Base-by-base conservation (phyloP, 2,329 filamentous ascomycete species). In the Botrytis tulipae region DNA sequence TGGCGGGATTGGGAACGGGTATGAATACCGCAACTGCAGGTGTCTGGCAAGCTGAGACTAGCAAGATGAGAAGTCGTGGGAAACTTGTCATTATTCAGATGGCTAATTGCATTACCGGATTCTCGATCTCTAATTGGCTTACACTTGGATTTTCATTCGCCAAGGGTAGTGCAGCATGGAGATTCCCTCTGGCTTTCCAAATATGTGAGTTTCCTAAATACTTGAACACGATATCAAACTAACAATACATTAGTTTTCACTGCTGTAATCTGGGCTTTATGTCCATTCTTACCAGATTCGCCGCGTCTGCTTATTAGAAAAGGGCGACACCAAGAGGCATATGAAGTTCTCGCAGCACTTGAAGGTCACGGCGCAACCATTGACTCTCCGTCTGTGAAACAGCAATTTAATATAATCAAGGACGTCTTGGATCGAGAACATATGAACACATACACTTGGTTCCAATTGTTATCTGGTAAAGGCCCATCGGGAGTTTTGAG, bases 1-100 rank as follows among this genome's bases (percentile, higher is more conserved):
- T 87, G n/a, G 84, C 85, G 4, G 87, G 85, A 6, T 82, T 87
- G 73, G 85, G 85, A 1, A 86, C 86, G 75, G 86, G 86, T 20
- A 84, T 85, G 78, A 85, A 85, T 73, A 85, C 84, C 0, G 84
- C 82, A 4, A 84, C 83, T 40, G 83, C 86, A 1, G 88, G 88
- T 8, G 89, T 87, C 66, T 90, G 88, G 88, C 87, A 90, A 73
- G 88, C 87, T 0, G 88, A 90, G 78, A 88, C 86, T 1, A 89
- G 87, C 57, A 85, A 85, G 22, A 83, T 87, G 4, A 86, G 89
- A 77, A 87, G 88, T 76, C 84, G 87, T 65, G 88, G 88, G 25
- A 88, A 88, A 76, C 82, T 89, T 37, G 87, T 90, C 79, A 89
- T 89, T 86, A 85, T 89, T 66, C 87, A 90, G 78, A 87, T 87